Evolutionary conservation across 176 grass and related monocot species (phyloP), one percentile per base, ranked within the genome.

Genomic region (Triticum turgidum): DNA sequence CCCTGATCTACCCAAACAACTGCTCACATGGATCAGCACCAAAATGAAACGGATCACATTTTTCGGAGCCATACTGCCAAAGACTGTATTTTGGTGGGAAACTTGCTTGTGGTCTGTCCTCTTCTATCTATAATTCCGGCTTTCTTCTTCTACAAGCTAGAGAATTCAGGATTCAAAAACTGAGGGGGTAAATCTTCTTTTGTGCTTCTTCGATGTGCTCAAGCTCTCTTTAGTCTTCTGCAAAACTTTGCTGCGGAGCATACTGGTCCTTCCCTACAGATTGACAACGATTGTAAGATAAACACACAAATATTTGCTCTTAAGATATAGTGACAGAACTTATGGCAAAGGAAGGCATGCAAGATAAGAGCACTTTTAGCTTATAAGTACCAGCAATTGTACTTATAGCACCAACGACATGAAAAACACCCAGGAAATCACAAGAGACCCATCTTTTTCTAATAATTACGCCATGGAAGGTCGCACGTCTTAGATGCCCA

Each of bases 1-100:
- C 79, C 85, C 90, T 81, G 92, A 83, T 85, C 69, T 90, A 70
- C 90, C 91, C 79, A 91, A 87, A 83, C 91, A 89, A 65, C 85
- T 68, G 82, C 85, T 83, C 78, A 87, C 86, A 82, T 88, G 92
- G 72, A 91, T 80, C 61, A 98, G 82, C 63, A 96, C 58, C 66
- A 92, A 91, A 79, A 92, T 73, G 29, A 92, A 77, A 80, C 65
- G 86, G 79, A 96, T 64, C 72, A 73, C 47, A 84, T 86, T 86
- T 79, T 92, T 92, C 83, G 87, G 82, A 74, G 79, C 66, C 96
- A 98, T 96, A 79, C 27, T 81, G 83, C 77, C 9, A 72, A 78
- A 76, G 65, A 76, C 41, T 69, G 64, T 83, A 87, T 32, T 17
- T 52, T 83, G 11, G 8, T 15, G 10, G 44, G 6, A 74, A 39